Evolutionary conservation across 306 rosid genomes (phyloP).

Genomic region (Begonia loranthoides): DNA sequence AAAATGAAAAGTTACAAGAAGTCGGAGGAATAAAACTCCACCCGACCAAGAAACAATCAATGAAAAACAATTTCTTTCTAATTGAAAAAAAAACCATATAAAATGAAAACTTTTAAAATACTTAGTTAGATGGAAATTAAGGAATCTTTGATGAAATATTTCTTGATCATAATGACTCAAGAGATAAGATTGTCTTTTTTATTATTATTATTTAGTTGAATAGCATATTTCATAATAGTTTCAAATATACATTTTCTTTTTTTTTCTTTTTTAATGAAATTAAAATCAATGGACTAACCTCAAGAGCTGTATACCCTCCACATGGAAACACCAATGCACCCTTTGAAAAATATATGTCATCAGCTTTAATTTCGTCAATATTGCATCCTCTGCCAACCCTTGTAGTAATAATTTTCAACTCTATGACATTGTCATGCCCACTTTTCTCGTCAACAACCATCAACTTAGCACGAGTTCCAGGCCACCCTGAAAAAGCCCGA

Average conservation of each 20-base stretch:
- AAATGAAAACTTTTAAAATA: too few relatives aligned
- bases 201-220: background rate
- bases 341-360: slow-evolving; percentile 34
- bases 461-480: slow-evolving; percentile 77
- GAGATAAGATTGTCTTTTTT: too few relatives aligned
- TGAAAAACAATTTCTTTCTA: too few relatives aligned
- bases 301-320: slow-evolving; percentile 47
- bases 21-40: too few relatives aligned
- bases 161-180: too few relatives aligned
- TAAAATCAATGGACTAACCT: slow-evolving; percentile 33
- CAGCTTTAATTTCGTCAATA: slow-evolving; percentile 25
- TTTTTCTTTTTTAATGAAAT: background rate
- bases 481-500: slow-evolving; percentile 99
- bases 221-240: background rate
- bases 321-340: slow-evolving; percentile 66
- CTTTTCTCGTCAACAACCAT: slow-evolving; percentile 29
- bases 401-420: slow-evolving; percentile 67
- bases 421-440: slow-evolving; percentile 35
- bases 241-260: background rate
- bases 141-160: too few relatives aligned
- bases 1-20: too few relatives aligned
- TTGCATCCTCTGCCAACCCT: slow-evolving; percentile 31
- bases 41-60: too few relatives aligned
- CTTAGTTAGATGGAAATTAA: too few relatives aligned
- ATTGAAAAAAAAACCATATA: too few relatives aligned